phyloP scores from a whole-genome alignment of 2,329 filamentous ascomycete species.

The Aspergillus pseudoviridinutans region DNA sequence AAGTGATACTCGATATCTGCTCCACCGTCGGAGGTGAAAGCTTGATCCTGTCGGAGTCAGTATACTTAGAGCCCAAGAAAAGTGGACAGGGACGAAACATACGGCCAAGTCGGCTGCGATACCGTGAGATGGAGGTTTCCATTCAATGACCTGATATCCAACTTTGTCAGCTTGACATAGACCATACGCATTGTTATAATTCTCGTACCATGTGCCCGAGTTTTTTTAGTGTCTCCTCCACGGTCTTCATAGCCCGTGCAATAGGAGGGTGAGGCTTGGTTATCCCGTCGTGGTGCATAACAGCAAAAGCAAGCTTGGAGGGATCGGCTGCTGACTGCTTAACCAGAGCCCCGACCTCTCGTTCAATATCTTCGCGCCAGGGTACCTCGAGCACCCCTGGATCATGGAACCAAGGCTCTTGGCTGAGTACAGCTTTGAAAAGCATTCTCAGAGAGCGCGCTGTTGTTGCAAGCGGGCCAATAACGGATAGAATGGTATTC shows the following conservation, averaged over 20 bases:
- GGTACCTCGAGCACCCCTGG: constrained; percentile 63
- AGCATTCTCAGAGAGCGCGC: constrained; percentile 53
- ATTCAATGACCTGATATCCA: constrained; percentile 47
- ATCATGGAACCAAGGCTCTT: constrained; percentile 63
- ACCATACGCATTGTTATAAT: neutral
- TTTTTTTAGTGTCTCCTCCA: constrained; percentile 46
- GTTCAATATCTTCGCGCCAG: constrained; percentile 52
- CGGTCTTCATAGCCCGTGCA: constrained; percentile 49
- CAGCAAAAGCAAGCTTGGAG: constrained; percentile 50
- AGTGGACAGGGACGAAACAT: constrained; percentile 16
- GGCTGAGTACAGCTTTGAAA: constrained; percentile 53
- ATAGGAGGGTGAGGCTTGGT: constrained; percentile 57
- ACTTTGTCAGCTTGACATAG: neutral
- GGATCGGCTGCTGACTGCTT: constrained; percentile 26
- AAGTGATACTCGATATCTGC: constrained; percentile 50
- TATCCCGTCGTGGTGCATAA: constrained; percentile 51
- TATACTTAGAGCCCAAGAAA: neutral
- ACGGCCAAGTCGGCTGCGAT: constrained; percentile 38
- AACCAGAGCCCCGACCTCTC: constrained; percentile 37
- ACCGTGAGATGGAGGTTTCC: constrained; percentile 53
- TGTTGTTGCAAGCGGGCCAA: constrained; percentile 60
- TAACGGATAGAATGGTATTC: constrained; percentile 58
- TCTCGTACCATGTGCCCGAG: constrained; percentile 48
- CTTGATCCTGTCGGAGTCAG: constrained; percentile 18
- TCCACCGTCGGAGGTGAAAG: constrained; percentile 45